phyloP scores from a whole-genome alignment of 164 flowering plant species.

The Kingdonia uniflora region DNA sequence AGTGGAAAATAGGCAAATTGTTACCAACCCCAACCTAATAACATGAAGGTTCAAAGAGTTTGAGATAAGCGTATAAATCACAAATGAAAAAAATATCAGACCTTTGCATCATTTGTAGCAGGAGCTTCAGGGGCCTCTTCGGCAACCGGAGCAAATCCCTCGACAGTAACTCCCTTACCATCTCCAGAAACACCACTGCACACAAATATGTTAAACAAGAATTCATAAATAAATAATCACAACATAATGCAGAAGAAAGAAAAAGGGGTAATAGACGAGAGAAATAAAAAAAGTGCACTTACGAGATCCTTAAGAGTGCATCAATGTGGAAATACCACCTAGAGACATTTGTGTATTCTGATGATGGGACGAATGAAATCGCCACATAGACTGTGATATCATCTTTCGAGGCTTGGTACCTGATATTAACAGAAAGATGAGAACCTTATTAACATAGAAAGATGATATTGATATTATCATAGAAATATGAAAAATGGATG shows the following conservation, averaged over 20 bases:
- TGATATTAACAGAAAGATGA: conserved; percentile 12
- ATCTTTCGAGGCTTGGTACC: conserved; percentile 91
- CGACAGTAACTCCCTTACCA: conserved; percentile 65
- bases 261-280: background rate
- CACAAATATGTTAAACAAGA: background rate
- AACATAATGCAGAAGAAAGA: background rate
- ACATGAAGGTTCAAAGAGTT: too few species aligned
- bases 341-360: conserved; percentile 55
- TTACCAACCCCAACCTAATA: too few species aligned
- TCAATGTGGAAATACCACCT: conserved; percentile 86
- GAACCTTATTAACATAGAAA: background rate
- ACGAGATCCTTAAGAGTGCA: conserved; percentile 80
- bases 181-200: conserved; percentile 81
- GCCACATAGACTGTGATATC: conserved; percentile 64
- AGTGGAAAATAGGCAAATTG: too few species aligned
- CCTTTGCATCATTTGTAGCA: conserved; percentile 58
- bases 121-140: conserved; percentile 61
- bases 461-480: background rate
- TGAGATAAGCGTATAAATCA: background rate
- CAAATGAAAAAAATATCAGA: conserved; percentile 3
- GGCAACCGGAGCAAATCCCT: conserved; percentile 44
- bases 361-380: conserved; percentile 40
- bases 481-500: background rate
- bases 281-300: conserved; percentile 16
- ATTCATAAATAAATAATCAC: background rate